A percentile compares a stretch with the other conserved stretches of the same genome.
phyloP scores from a whole-genome alignment of 192 early-diverging fungal species.

The Coemansia sp. region DNA sequence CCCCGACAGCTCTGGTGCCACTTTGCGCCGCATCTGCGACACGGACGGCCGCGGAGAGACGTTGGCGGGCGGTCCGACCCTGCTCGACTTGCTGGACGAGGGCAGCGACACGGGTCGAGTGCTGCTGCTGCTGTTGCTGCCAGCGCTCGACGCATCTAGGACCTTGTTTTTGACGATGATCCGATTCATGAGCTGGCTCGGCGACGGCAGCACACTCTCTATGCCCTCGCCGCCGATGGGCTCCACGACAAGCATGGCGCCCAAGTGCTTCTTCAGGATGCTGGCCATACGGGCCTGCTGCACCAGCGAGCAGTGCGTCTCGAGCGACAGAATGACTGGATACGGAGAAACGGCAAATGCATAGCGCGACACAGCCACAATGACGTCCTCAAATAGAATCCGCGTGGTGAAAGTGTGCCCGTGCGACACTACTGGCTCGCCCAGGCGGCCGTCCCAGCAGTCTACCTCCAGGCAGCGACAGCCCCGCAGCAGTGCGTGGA shows the following conservation, averaged over 20 bases:
- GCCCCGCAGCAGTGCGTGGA: slow-evolving; percentile 75
- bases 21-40: slow-evolving; percentile 41
- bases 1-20: slow-evolving; percentile 54
- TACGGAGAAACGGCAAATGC: slow-evolving; percentile 79
- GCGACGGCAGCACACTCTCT: slow-evolving; percentile 58
- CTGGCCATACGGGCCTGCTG: slow-evolving; percentile 74
- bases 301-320: slow-evolving; percentile 68
- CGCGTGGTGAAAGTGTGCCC: slow-evolving; percentile 74
- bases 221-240: slow-evolving; percentile 20
- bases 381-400: slow-evolving; percentile 75
- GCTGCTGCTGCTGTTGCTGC: too few species aligned
- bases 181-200: slow-evolving; percentile 58
- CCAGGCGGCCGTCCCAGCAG: slow-evolving; percentile 81
- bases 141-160: slow-evolving; percentile 11
- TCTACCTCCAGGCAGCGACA: slow-evolving; percentile 91
- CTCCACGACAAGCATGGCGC: slow-evolving; percentile 56
- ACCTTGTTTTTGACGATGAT: slow-evolving; percentile 73
- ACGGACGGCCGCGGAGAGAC: slow-evolving; percentile 25
- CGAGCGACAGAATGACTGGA: slow-evolving; percentile 79
- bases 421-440: slow-evolving; percentile 75
- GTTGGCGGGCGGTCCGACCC: not conserved
- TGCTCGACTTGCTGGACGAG: not conserved
- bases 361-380: slow-evolving; percentile 77
- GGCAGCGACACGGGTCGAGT: slow-evolving; percentile 15
- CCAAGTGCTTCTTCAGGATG: slow-evolving; percentile 63